Evolutionary conservation across 2,329 filamentous ascomycete genomes (phyloP), one percentile per base, ranked within the genome.

Genomic region (Chalara sp.): DNA sequence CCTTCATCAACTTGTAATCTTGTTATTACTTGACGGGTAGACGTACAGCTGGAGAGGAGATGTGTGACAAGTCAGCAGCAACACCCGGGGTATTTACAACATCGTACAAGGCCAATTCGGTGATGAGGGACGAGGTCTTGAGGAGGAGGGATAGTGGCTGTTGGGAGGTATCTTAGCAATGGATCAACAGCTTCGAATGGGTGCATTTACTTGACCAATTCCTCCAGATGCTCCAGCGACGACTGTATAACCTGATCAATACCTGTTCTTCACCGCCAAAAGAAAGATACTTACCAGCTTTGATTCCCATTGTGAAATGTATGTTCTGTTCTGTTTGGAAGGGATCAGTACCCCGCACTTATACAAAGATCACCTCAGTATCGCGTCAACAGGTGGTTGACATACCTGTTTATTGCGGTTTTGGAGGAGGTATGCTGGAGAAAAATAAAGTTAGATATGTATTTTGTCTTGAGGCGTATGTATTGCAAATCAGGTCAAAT

Each of bases 11-110:
- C 48, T 39, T 48, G 13, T 33, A 67, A 76, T 70, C 70, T 47
- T 37, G 35, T 37, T 8, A 46, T 39, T 31, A 33, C 39, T 47
- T 10, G 21, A 13, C 41, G 21, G 28, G 32, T 48, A 42, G 54
- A 84, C 87, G 58, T 79, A 86, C 83, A 60, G 93, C 92, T 63
- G 81, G 80, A 56, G 90, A 89, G 54, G 92, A 96, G 74, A 99
- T 97, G 80, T 99, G 93, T 55, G 91, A 96, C 54, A 99, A 84
- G 71, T 99, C 93, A 66, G 92, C 84, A 59, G 91, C 89, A 67
- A 99, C 93, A 73, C 93, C 93, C 63, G 90, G 91, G 47, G 90
- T 95, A 81, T 97, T 96, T 73, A 97, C 92, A 61, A 99, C 91
- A 95, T 99, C 93, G 79, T 96, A 99, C 64, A 99, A 87, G 55